Base-by-base conservation (phyloP, 352 stramenopile genomes). In the Peronosclerospora sorghi region DNA sequence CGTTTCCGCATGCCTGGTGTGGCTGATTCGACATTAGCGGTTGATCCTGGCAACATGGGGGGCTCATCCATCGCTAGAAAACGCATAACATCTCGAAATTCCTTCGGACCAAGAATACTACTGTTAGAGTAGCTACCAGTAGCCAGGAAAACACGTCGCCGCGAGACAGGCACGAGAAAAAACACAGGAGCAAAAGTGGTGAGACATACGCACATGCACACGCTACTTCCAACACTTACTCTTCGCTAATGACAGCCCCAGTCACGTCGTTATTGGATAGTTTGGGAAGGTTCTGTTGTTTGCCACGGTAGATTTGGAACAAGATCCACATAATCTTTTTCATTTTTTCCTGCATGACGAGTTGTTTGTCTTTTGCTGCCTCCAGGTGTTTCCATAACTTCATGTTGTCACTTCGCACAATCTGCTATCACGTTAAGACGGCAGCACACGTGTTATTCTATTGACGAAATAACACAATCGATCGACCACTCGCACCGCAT, bases 241-340 rank as follows among this genome's bases (percentile, higher is more conserved):
- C 80, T 72, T 92, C 80, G 26, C 51, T 86, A 57, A 89, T 71
- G 13, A 66, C 66, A 35, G 56, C 68, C 20, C 58, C 58, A 17
- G 56, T 60, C 17, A 48, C 41, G 19, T 81, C 75, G 35, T 82
- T 79, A 29, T 58, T 54, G 1, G 75, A 80, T 0, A 92, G 57
- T 48, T 89, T 90, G 18, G 80, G 77, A 9, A 92, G 65, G 6
- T 61, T 67, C 17, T 65, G 61, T 29, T 87, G 74, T 41, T 92
- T 92, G 46, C 75, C 73, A 6, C 80, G 77, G 55, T 92, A 92
- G 56, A 93, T 91, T 58, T 93, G 78, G 48, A 86, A 93, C 34
- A 93, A 45, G 20, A 93, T 86, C 78, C 78, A 93, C 72, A 93
- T 85, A 45, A 93, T 93, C 62, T 93, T 93, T 62, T 93, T 90